A percentile compares a stretch with the other conserved stretches of the same genome.
These are phyloP conservation scores for Fraxinus latifolia DNA, from an alignment of 305 asterid species.

Conservation along the genomic window DNA sequence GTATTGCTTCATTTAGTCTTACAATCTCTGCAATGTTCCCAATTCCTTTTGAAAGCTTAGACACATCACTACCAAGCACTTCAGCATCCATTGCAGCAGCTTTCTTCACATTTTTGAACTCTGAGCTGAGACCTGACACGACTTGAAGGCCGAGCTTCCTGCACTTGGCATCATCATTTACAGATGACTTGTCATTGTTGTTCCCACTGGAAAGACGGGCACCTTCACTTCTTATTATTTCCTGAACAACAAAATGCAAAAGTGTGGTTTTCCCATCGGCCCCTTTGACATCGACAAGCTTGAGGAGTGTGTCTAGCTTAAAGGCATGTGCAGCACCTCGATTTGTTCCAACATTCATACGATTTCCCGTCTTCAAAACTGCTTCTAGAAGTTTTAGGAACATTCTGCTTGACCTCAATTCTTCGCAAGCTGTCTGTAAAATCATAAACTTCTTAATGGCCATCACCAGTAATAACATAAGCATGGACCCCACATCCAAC, in stretches of 20 bases:
- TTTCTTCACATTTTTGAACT: conserved; percentile 80
- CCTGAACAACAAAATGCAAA: conserved; percentile 91
- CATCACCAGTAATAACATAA: neutral
- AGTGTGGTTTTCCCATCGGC: conserved; percentile 96
- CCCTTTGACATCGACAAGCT: conserved; percentile 85
- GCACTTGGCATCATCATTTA: conserved; percentile 54
- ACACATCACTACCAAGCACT: conserved; percentile 54
- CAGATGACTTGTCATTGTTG: conserved; percentile 20
- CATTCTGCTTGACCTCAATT: conserved; percentile 75
- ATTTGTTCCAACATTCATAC: conserved; percentile 97
- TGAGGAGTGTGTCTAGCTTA: conserved; percentile 93
- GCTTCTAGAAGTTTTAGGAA: conserved; percentile 95
- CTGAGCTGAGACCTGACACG: conserved; percentile 64
- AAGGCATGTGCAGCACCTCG: conserved; percentile 96
- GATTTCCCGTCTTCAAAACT: conserved; percentile 85
- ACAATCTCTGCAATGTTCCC: conserved; percentile 45
- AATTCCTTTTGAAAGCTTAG: conserved; percentile 68
- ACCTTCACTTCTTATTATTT: conserved; percentile 78
- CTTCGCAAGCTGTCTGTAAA: conserved; percentile 84
- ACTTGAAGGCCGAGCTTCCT: conserved; percentile 79
- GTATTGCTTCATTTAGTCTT: conserved; percentile 32
- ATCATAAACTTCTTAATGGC: conserved; percentile 6
- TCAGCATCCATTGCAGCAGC: conserved; percentile 98
- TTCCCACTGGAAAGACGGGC: conserved; percentile 50
- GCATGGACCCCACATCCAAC: neutral